Conservation (phyloP, 768 basidiomycete species). For the Termitomyces sp. region DNA sequence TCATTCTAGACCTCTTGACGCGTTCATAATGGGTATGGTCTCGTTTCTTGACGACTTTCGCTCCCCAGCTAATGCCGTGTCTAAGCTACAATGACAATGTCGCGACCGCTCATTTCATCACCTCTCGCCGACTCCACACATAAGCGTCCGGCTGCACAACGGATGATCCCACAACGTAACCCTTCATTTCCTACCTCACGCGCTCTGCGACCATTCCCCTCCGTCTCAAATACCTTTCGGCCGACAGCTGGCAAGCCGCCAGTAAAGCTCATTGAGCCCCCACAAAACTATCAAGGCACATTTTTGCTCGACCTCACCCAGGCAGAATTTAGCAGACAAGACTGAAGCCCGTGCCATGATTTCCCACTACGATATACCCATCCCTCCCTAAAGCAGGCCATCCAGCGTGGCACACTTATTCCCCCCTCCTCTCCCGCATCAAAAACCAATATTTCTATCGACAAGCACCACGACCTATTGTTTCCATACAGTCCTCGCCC, state of each 20-base stretch:
- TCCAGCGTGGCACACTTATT: not conserved
- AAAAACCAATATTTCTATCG: slow-evolving; percentile 7
- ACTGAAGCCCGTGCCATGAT: slow-evolving; percentile 13
- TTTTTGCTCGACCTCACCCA: slow-evolving; percentile 81
- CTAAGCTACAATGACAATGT: slow-evolving; percentile 38
- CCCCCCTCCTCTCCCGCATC: not conserved
- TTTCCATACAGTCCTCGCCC: slow-evolving; percentile 5
- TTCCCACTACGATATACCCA: slow-evolving; percentile 1
- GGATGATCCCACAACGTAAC: slow-evolving; percentile 35
- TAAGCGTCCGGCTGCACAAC: slow-evolving; percentile 20
- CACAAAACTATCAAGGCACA: slow-evolving; percentile 60
- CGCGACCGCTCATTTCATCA: slow-evolving; percentile 53
- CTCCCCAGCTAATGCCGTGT: slow-evolving; percentile 1
- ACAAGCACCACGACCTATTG: slow-evolving; percentile 1
- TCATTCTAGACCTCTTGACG: slow-evolving; percentile 1
- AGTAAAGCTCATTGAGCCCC: slow-evolving; percentile 76
- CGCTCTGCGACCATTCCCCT: slow-evolving; percentile 72
- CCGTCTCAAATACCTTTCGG: slow-evolving; percentile 42
- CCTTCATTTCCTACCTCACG: slow-evolving; percentile 66
- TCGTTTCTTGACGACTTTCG: not conserved
- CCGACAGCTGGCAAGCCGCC: slow-evolving; percentile 33
- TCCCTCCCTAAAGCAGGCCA: not conserved
- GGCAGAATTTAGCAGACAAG: slow-evolving; percentile 72
- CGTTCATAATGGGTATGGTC: slow-evolving; percentile 31
- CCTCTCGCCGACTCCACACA: slow-evolving; percentile 48